Evolutionary conservation across 2,329 filamentous ascomycete species (phyloP), one percentile per base, ranked within the genome.

Genomic region (Diplocarpon mali): DNA sequence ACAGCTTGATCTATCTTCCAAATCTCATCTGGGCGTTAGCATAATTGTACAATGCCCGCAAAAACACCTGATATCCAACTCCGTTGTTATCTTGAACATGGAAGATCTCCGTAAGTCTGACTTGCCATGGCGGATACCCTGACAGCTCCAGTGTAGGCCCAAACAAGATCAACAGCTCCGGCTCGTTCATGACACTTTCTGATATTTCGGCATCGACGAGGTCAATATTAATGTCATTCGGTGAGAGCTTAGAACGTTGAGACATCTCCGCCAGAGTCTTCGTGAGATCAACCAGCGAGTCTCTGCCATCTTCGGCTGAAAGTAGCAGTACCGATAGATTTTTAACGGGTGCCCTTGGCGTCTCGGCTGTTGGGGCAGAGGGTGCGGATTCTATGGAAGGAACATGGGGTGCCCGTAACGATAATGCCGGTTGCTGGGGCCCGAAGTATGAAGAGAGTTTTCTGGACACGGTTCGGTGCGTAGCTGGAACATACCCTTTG

Each of bases 121-220:
- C 76, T 66, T 95, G 92, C 92, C 92, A 98, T 1, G 92, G 92
- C 9, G 92, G 92, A 62, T 96, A 98, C 9, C 92, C 88, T 43
- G 87, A 81, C 36, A 98, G 67, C 61, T 88, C 81, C 43, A 96
- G 78, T 40, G 80, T 78, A 3, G 89, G 85, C 1, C 83, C 80
- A 62, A 98, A 98, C 8, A 95, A 68, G 44, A 98, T 76, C 47
- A 98, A 69, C 12, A 98, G 70, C 62, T 96, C 89, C 2, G 92
- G 92, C 65, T 98, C 90, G 9, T 76, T 73, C 73, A 93, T 92
- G 49, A 94, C 80, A 41, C 74, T 76, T 59, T 81, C 76, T 12
- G 69, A 83, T 40, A 98, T 73, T 65, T 98, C 92, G 4, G 86
- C 84, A 59, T 96, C 88, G 42, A 98, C 80, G 40, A 98, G 69